Conservation (phyloP, 2,329 filamentous ascomycete species). For the Penicillium sp. region DNA sequence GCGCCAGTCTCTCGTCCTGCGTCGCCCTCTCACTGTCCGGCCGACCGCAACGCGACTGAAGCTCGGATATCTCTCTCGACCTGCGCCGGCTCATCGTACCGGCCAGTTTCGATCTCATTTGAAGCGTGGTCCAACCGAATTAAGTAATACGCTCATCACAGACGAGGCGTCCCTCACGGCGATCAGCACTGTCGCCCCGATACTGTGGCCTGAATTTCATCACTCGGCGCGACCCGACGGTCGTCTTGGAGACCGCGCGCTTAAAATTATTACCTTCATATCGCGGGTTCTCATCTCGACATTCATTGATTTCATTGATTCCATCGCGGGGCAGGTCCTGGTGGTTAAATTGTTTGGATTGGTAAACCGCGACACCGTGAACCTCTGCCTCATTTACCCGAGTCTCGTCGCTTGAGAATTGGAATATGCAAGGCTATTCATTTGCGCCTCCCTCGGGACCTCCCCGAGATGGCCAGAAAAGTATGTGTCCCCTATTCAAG, state of each 20-base stretch:
- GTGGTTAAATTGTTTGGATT: conserved; percentile 13
- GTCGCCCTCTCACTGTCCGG: background rate
- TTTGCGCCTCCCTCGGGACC: conserved; percentile 69
- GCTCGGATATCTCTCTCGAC: background rate
- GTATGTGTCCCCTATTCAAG: conserved; percentile 57
- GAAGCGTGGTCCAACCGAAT: background rate
- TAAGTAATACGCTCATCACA: background rate
- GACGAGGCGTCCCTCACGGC: background rate
- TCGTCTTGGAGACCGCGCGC: background rate
- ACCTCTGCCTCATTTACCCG: background rate
- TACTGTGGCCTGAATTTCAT: background rate
- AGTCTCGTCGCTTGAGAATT: background rate
- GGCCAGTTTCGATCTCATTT: background rate
- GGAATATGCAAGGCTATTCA: conserved; percentile 69
- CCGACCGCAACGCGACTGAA: background rate
- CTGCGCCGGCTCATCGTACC: conserved; percentile 1
- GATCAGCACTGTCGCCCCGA: background rate
- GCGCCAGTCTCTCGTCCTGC: background rate
- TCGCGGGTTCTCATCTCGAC: background rate
- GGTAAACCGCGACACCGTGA: background rate
- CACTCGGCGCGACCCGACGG: background rate
- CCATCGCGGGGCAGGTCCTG: conserved; percentile 25
- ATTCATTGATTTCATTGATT: background rate
- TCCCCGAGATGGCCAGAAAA: conserved; percentile 79
- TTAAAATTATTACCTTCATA: background rate